Base-by-base conservation (phyloP, 257 asterid species). In the Gardenia jasminoides region DNA sequence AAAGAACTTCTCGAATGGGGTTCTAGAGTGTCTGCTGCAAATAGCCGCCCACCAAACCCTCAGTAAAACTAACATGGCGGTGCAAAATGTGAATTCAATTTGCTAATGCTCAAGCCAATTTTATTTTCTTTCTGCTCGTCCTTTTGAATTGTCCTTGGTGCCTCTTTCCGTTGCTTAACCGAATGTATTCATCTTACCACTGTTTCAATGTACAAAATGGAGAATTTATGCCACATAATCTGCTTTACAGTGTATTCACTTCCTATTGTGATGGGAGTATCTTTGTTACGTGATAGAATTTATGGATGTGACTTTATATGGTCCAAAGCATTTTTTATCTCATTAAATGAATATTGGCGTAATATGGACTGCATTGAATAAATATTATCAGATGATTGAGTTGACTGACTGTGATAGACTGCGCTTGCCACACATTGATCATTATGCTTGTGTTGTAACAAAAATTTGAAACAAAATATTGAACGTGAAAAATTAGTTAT, bases 1-100 rank as follows among this genome's bases (percentile, higher is more conserved):
- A 93, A 93, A 87, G 98, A 91, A 71, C 88, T 93, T 17, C 97
- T 93, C 19, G 94, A 93, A 73, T 93, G 97, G 97, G 98, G 97
- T 7, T 91, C 98, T 15, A 86, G 96, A 82, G 97, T 93, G 12
- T 85, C 94, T 67, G 91, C 94, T 6, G 96, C 98, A 43, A 93
- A 91, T 75, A 83, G 92, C 85, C 94, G 96, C 78, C 94, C 96
- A 4, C 98, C 96, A 9, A 91, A 91, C 56, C 94, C 97, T 72
- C 98, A 90, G 86, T 93, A 85, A 85, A 83, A 76, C 66, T 17
- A n/a, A 12, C 19, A 6, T 26, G 71, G 9, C 7, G 59, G 72
- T 50, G 58, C 83, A 67, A 77, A 70, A 65, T 26, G 26, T 1
- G 20, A 8, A 0, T 17, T 19, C 3, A 13, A 43, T 46, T 36